Base-by-base conservation (phyloP, 2,329 filamentous ascomycete species). In the Thermothelomyces thermophilus region DNA sequence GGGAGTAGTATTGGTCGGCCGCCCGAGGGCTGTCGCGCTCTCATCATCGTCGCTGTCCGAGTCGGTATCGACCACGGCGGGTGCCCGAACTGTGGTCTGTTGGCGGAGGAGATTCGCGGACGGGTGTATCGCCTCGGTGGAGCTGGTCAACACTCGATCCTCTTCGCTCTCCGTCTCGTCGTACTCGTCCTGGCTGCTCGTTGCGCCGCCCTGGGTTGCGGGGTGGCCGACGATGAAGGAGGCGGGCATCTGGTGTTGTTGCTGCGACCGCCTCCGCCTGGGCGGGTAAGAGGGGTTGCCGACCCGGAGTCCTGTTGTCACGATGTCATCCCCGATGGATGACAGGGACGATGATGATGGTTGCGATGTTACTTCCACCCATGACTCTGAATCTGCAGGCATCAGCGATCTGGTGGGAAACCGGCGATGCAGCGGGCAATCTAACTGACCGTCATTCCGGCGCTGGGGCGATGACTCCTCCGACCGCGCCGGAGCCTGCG, bases 281-380 rank as follows among this genome's bases (percentile, higher is more conserved):
- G 80, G 77, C 20, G 73, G 68, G 58, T 82, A 80, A 40, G 80
- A 76, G 59, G 78, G 77, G 57, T 77, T 75, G 56, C 86, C 84
- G 46, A 96, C 83, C 46, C 83, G 82, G 36, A 96, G 76, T 22
- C 90, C 90, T 5, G 88, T 93, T 2, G 89, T 95, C 57, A 95
- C 86, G 58, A 95, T 91, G 63, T 96, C 90, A 58, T 95, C 90
- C 55, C 79, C 80, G 63, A 85, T 82, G 47, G 82, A 95, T 17
- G 90, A 95, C 11, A 95, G 74, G 13, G 90, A 96, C 2, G 91
- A 95, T 2, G 91, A 95, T 0, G 91, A 96, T 7, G 91, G 90
- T 60, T 93, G 88, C 3, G 91, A 96, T 41, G 86, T 82, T 53
- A 98, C 83, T 67, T 98, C 91, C 60, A 97, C 82, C 93, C 93